These are phyloP conservation scores for Candida labiduridarum DNA, from an alignment of 1,139 yeast genomes.

Conservation along the genomic window DNA sequence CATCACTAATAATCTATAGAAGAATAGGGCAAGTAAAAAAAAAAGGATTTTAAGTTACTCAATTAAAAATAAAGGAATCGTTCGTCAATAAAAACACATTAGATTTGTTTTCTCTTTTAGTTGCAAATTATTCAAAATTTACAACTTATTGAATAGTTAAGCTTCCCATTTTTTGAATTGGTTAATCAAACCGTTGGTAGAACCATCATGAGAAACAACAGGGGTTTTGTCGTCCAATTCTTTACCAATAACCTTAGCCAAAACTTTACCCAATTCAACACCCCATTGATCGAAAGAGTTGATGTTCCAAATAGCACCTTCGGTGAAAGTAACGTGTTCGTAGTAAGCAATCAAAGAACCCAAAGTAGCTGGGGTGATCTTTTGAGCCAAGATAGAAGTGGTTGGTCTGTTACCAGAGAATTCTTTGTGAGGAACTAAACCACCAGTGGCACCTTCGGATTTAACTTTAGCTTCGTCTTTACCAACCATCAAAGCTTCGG, in stretches of 20 bases:
- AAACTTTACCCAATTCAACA: slow-evolving; percentile 96
- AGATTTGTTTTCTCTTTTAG: not conserved
- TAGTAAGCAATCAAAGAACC: slow-evolving; percentile 97
- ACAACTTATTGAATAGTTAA: slow-evolving; percentile 9
- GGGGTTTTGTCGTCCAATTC: slow-evolving; percentile 69
- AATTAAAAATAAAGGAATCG: not conserved
- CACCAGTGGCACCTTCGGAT: slow-evolving; percentile 86
- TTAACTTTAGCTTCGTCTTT: slow-evolving; percentile 83
- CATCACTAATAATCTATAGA: not conserved
- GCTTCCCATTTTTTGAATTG: slow-evolving; percentile 86
- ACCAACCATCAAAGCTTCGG: slow-evolving; percentile 97
- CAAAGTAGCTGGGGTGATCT: slow-evolving; percentile 92
- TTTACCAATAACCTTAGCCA: slow-evolving; percentile 92
- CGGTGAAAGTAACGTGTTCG: slow-evolving; percentile 95
- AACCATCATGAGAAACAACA: slow-evolving; percentile 77
- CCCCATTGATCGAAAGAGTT: slow-evolving; percentile 99
- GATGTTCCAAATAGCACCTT: slow-evolving; percentile 99
- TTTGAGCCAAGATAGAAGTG: slow-evolving; percentile 92
- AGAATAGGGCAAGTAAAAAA: not conserved
- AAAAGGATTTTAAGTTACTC: not conserved
- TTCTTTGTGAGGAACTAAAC: slow-evolving; percentile 90
- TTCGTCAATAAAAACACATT: not conserved
- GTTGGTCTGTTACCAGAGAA: slow-evolving; percentile 99
- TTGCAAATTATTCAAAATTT: not conserved
- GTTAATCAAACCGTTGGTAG: slow-evolving; percentile 91